Conservation (phyloP, 2,329 filamentous ascomycete genomes). For the Neophaeococcomyces mojaviensis region DNA sequence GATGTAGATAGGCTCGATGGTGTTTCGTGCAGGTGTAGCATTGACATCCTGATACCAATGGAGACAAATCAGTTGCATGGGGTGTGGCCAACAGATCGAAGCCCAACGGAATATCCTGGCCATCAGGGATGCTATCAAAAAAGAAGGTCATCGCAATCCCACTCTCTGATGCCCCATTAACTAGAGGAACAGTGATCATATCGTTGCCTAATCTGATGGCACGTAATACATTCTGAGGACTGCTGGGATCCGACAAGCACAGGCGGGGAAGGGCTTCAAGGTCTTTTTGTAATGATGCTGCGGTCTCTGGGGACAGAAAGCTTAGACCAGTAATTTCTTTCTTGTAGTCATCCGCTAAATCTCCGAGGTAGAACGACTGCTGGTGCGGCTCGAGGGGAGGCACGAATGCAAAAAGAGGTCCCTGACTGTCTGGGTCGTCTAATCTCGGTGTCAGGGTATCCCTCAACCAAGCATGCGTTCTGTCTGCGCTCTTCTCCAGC, state of each 20-base stretch:
- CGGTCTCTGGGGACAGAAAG: constrained; percentile 65
- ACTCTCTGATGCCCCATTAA: constrained; percentile 67
- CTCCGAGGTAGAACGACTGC: constrained; percentile 73
- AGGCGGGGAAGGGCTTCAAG: constrained; percentile 63
- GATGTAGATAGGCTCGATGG: constrained; percentile 79
- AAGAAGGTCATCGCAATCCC: constrained; percentile 76
- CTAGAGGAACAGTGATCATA: constrained; percentile 68
- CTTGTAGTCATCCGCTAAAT: constrained; percentile 57
- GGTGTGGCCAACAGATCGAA: constrained; percentile 65
- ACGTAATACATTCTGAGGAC: constrained; percentile 68
- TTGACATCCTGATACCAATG: constrained; percentile 56
- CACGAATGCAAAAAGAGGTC: constrained; percentile 56
- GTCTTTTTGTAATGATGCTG: constrained; percentile 57
- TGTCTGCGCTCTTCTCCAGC: constrained; percentile 72
- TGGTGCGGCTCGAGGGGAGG: constrained; percentile 66
- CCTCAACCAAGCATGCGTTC: constrained; percentile 74
- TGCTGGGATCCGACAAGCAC: constrained; percentile 60
- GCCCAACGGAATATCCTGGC: constrained; percentile 48
- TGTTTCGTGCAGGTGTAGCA: constrained; percentile 83
- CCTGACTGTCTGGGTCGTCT: constrained; percentile 4
- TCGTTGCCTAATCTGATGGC: constrained; percentile 74
- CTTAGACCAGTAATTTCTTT: constrained; percentile 61
- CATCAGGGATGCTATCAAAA: constrained; percentile 40
- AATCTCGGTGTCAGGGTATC: constrained; percentile 46
- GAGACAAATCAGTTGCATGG: constrained; percentile 55